A percentile compares a stretch with the other conserved stretches of the same genome.
These are phyloP conservation scores for Artemisia tridentata DNA, from an alignment of 129 eudicot species.

Conservation along the genomic window DNA sequence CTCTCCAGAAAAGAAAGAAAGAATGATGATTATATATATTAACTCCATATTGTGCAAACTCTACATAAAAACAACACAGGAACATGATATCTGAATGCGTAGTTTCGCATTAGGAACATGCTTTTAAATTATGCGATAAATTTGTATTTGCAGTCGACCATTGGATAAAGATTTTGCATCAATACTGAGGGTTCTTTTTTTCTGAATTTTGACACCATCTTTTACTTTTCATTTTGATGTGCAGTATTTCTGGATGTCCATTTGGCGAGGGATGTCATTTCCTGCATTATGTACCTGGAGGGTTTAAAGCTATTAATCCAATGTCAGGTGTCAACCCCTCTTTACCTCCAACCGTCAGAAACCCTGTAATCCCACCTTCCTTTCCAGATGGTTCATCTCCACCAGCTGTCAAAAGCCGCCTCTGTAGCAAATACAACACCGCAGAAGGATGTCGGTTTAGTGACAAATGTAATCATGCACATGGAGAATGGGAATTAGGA, in stretches of 20 bases:
- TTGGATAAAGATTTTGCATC: too few relatives aligned
- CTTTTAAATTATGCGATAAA: too few relatives aligned
- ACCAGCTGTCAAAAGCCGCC: slow-evolving; percentile 57
- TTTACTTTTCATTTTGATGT: too few relatives aligned
- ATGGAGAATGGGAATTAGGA: slow-evolving; percentile 93
- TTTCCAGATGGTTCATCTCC: slow-evolving; percentile 63
- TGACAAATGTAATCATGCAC: slow-evolving; percentile 79
- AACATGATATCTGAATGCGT: too few relatives aligned
- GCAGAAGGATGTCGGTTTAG: slow-evolving; percentile 92
- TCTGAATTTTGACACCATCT: too few relatives aligned
- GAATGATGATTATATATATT: not conserved
- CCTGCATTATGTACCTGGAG: slow-evolving; percentile 81
- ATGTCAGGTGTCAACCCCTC: too few relatives aligned
- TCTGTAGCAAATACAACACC: slow-evolving; percentile 69
- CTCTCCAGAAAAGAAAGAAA: not conserved
- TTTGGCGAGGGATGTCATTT: slow-evolving; percentile 92
- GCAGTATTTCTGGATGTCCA: slow-evolving; percentile 84
- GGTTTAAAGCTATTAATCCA: slow-evolving; percentile 65
- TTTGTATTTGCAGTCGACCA: too few relatives aligned
- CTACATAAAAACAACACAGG: too few relatives aligned
- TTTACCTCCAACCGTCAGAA: slow-evolving; percentile 51
- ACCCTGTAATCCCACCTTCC: slow-evolving; percentile 43
- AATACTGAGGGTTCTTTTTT: too few relatives aligned
- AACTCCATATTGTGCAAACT: too few relatives aligned
- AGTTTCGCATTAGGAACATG: too few relatives aligned